phyloP scores from a whole-genome alignment of 768 basidiomycete species.

The Mycena albidolilacea region DNA sequence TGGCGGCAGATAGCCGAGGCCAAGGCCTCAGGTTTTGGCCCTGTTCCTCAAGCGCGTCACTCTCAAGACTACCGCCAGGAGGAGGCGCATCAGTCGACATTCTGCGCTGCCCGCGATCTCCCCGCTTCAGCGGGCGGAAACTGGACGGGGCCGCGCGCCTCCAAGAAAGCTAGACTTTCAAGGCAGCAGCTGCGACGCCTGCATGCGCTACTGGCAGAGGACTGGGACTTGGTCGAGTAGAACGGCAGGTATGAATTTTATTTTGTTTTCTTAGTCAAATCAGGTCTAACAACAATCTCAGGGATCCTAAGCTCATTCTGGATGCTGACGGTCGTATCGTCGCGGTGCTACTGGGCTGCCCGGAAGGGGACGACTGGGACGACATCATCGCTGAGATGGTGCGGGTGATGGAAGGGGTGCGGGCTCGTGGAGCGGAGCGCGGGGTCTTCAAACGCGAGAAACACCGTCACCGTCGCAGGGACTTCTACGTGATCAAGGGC shows the following conservation, averaged over 20 bases:
- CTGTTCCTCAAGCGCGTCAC: no score
- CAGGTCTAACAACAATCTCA: not conserved
- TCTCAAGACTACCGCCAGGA: no score
- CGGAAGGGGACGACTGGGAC: not conserved
- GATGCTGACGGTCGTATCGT: not conserved
- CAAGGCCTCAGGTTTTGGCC: no score
- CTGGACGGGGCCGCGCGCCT: no score
- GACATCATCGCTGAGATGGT: not conserved
- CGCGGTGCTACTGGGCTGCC: not conserved
- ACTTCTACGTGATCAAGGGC: not conserved
- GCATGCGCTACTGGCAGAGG: not conserved
- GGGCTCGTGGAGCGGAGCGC: not conserved
- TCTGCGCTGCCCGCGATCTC: no score
- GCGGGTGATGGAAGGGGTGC: not conserved
- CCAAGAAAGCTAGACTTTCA: no score
- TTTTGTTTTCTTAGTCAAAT: no score
- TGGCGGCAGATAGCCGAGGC: no score
- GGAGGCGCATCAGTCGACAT: no score
- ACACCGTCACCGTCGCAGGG: not conserved
- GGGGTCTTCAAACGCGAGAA: not conserved
- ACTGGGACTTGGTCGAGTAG: not conserved
- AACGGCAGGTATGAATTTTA: not conserved
- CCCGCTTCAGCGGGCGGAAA: no score
- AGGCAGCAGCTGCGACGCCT: no score
- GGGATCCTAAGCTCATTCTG: not conserved